These are phyloP conservation scores for Cadophora luteo-olivacea DNA, from an alignment of 2,329 filamentous ascomycete species.

Conservation along the genomic window DNA sequence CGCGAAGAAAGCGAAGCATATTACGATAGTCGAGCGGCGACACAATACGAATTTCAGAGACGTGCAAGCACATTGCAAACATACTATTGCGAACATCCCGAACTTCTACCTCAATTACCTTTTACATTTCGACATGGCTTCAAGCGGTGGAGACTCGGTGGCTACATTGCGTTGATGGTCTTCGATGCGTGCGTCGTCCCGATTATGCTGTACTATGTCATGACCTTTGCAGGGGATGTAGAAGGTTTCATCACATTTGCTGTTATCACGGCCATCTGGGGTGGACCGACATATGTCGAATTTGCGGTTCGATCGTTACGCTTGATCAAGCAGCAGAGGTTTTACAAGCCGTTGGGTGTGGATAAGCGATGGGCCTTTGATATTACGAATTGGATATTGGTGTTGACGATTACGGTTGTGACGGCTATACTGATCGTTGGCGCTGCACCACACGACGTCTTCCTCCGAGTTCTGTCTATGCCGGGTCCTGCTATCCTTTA, in stretches of 20 bases:
- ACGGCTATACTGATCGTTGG: constrained; percentile 58
- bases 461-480: constrained; percentile 57
- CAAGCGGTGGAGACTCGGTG: constrained; percentile 36
- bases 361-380: constrained; percentile 56
- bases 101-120: constrained; percentile 36
- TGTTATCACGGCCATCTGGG: constrained; percentile 61
- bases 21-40: constrained; percentile 37
- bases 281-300: constrained; percentile 60
- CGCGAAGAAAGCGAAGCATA: constrained; percentile 33
- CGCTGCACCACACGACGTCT: constrained; percentile 56
- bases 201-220: constrained; percentile 58
- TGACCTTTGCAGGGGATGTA: constrained; percentile 49
- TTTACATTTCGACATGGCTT: constrained; percentile 40
- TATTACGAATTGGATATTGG: constrained; percentile 51
- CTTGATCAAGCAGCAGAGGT: constrained; percentile 55
- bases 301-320: constrained; percentile 57
- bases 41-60: constrained; percentile 33
- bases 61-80: constrained; percentile 35
- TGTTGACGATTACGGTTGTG: constrained; percentile 55
- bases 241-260: constrained; percentile 54
- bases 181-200: constrained; percentile 57
- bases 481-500: constrained; percentile 59
- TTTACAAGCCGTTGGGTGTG: constrained; percentile 57
- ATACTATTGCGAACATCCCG: constrained; percentile 37
- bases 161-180: constrained; percentile 51